Percentiles rank a stretch among this genome's conserved stretches.
Evolutionary conservation across 2,329 filamentous ascomycete species (phyloP).

Genomic region (Epichloe aotearoae): DNA sequence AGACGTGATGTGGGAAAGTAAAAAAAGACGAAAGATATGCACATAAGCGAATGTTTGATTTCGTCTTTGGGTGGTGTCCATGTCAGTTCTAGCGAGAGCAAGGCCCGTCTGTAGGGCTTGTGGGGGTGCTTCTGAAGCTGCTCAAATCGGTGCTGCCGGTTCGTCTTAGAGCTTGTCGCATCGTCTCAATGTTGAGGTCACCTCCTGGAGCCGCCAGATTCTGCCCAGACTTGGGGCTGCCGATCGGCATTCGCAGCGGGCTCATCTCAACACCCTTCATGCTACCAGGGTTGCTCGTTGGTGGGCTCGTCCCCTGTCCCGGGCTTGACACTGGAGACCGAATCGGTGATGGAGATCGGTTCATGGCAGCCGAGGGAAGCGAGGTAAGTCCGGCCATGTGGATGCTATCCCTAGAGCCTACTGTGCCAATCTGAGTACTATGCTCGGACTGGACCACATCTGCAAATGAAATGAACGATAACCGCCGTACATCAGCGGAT

Average conservation of each 20-base stretch:
- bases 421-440: constrained; percentile 36
- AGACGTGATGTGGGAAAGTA: background rate
- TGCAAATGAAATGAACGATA: constrained; percentile 94
- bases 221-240: constrained; percentile 47
- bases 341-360: constrained; percentile 68
- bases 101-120: constrained; percentile 39
- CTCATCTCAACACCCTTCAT: constrained; percentile 63
- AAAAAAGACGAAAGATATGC: background rate
- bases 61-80: background rate
- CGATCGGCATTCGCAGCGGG: constrained; percentile 44
- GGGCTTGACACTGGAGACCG: constrained; percentile 66
- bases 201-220: constrained; percentile 32
- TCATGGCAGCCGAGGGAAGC: constrained; percentile 34
- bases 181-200: constrained; percentile 83
- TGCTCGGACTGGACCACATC: constrained; percentile 86
- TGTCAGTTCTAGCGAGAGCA: constrained; percentile 14
- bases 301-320: constrained; percentile 54
- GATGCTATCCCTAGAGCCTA: constrained; percentile 53
- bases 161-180: constrained; percentile 76
- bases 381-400: constrained; percentile 56
- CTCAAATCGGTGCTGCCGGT: constrained; percentile 73
- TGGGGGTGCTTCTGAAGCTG: constrained; percentile 39
- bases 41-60: background rate
- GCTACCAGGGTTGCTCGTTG: constrained; percentile 62
- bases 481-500: constrained; percentile 58